Base-by-base conservation (phyloP, 176 grass and related monocot species). In the Calamus simplicifolius region DNA sequence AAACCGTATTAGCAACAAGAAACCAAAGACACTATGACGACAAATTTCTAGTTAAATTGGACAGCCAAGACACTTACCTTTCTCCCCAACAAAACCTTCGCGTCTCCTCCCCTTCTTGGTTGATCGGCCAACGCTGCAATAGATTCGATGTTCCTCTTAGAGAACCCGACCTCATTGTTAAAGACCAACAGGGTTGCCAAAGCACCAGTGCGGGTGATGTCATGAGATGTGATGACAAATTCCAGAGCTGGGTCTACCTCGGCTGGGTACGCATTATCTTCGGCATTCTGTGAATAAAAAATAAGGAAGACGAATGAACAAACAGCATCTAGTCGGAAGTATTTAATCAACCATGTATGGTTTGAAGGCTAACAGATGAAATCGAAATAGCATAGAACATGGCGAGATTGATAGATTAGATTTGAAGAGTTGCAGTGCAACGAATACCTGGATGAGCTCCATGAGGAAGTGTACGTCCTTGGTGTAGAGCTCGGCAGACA, bases 381-480 rank as follows among this genome's bases (percentile, higher is more conserved):
- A 23, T 23, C 21, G 1, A 23, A 23, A 23, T 23, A 23, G 21
- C 21, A 23, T 23, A 23, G 21, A 23, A 23, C 21, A 23, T 23
- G 21, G 21, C 21, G 21, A 23, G 21, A 23, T 23, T 23, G 21
- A 23, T 23, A 23, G 21, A 23, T 23, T 23, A 23, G 21, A 23
- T 23, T 23, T 23, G 21, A 23, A 23, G 21, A 23, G 21, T 23
- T 23, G 21, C 21, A 23, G 21, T 23, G 21, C 21, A 23, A 23
- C 0, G 21, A 23, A 23, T 14, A 87, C 89, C 89, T 94, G 89
- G 27, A 93, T 51, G 57, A 93, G 77, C 59, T 93, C 89, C 89
- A 93, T 93, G 70, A 93, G 80, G 52, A 93, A 93, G 58, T 93
- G 89, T 16, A 93, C 74, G 29, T 93, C 89, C 74, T 84, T 93